Conservation (phyloP, 2,329 filamentous ascomycete species). For the Aphanocladium album region DNA sequence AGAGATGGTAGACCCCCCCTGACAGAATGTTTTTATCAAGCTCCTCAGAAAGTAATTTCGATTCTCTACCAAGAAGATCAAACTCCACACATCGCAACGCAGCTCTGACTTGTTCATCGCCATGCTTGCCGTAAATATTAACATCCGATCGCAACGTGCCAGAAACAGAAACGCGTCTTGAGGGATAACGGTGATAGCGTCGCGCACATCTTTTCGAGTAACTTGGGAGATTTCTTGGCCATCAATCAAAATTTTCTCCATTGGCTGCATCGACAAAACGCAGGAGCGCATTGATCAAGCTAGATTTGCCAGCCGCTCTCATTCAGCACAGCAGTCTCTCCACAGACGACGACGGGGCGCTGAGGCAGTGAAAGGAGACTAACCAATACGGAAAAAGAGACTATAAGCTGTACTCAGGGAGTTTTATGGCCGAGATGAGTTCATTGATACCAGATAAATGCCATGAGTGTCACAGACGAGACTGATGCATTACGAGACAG, state of each 20-base stretch:
- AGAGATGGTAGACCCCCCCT: slow-evolving; percentile 61
- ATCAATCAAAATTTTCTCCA: slow-evolving; percentile 4
- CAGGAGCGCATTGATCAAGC: slow-evolving; percentile 7
- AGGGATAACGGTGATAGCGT: background rate
- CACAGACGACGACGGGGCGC: background rate
- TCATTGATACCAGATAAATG: background rate
- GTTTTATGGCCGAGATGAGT: background rate
- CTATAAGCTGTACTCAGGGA: background rate
- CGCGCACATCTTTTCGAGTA: background rate
- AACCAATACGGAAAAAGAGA: background rate
- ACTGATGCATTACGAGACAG: background rate
- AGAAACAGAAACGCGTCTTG: slow-evolving; percentile 70
- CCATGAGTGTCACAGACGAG: background rate
- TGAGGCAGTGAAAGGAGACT: background rate
- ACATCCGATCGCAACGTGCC: slow-evolving; percentile 67
- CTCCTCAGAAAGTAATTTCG: slow-evolving; percentile 32
- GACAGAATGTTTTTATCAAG: slow-evolving; percentile 55
- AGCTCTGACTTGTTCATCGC: slow-evolving; percentile 58
- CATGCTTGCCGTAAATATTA: slow-evolving; percentile 63
- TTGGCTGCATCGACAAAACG: slow-evolving; percentile 6
- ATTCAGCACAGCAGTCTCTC: background rate
- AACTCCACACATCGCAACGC: slow-evolving; percentile 57
- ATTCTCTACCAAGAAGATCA: background rate
- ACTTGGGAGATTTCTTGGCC: slow-evolving; percentile 6
- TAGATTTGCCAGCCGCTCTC: slow-evolving; percentile 12